These are phyloP conservation scores for Cryptosporidium muris DNA, from an alignment of 169 alveolate species.

Conservation along the genomic window DNA sequence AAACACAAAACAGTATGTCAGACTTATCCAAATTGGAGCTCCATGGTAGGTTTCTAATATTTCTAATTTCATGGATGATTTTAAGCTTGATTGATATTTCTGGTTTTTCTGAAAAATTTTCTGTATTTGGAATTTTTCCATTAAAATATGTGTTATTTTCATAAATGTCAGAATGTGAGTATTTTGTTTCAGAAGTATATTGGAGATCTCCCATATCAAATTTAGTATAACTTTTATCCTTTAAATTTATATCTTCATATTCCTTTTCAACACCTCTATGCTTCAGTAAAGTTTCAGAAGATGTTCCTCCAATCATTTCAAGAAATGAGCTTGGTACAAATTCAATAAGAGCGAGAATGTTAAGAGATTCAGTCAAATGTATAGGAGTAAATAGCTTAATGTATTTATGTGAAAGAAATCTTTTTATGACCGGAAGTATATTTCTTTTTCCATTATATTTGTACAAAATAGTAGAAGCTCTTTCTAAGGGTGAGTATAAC, in stretches of 20 bases:
- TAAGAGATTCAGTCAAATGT: constrained; percentile 21
- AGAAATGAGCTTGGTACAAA: constrained; percentile 5
- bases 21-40: constrained; percentile 32
- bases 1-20: neutral
- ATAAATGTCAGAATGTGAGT: too few species aligned
- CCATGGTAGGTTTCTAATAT: constrained; percentile 31
- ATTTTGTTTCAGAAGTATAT: too few species aligned
- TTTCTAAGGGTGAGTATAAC: constrained; percentile 54
- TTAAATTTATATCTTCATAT: neutral
- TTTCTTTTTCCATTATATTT: constrained; percentile 35
- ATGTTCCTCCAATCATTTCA: constrained; percentile 36
- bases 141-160: neutral
- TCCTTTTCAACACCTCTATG: neutral
- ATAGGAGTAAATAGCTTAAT: constrained; percentile 21
- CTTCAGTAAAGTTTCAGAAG: neutral
- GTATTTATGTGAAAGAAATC: constrained; percentile 24
- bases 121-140: neutral
- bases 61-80: constrained; percentile 1
- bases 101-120: neutral
- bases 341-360: constrained; percentile 30
- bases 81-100: constrained; percentile 16
- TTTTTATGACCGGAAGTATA: constrained; percentile 26
- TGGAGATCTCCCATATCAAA: neutral
- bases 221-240: neutral
- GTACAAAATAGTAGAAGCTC: constrained; percentile 39